phyloP scores from a whole-genome alignment of 106 monocot species.

The Triglochin maritima region DNA sequence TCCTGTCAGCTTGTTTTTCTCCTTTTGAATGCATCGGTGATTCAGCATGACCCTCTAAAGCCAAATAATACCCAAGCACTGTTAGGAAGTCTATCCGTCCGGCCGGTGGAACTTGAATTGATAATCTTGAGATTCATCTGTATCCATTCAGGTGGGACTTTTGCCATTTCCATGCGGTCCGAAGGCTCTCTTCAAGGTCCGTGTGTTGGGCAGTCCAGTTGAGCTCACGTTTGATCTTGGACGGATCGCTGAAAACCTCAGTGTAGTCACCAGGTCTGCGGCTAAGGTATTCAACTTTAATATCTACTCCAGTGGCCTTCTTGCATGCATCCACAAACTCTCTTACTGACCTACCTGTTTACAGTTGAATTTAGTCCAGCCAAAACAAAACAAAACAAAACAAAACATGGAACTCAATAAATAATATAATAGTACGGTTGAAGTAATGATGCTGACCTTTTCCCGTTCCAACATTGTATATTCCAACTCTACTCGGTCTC shows the following conservation, averaged over 20 bases:
- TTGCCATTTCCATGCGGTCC: conserved; percentile 22
- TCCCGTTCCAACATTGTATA: conserved; percentile 32
- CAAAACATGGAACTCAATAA: neutral
- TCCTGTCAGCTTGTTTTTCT: neutral
- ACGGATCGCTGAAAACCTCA: conserved; percentile 22
- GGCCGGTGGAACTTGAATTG: too few species aligned
- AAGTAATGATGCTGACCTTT: conserved; percentile 8
- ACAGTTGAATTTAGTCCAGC: neutral
- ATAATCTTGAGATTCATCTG: too few species aligned
- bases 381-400: too few species aligned
- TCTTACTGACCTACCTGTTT: conserved; percentile 25
- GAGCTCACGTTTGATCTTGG: conserved; percentile 20
- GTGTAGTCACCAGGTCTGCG: conserved; percentile 24
- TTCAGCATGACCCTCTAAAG: neutral
- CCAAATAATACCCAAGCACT: neutral
- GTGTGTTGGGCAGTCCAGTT: conserved; percentile 24
- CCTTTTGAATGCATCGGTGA: neutral
- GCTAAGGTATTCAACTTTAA: conserved; percentile 20
- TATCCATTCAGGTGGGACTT: conserved; percentile 17
- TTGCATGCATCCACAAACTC: conserved; percentile 30
- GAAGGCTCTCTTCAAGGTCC: conserved; percentile 15
- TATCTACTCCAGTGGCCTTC: conserved; percentile 12
- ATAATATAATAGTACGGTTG: neutral
- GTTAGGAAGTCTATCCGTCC: neutral
- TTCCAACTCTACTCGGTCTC: conserved; percentile 16